Conservation (phyloP, 805 yeast species). For the Clavispora asparagi region DNA sequence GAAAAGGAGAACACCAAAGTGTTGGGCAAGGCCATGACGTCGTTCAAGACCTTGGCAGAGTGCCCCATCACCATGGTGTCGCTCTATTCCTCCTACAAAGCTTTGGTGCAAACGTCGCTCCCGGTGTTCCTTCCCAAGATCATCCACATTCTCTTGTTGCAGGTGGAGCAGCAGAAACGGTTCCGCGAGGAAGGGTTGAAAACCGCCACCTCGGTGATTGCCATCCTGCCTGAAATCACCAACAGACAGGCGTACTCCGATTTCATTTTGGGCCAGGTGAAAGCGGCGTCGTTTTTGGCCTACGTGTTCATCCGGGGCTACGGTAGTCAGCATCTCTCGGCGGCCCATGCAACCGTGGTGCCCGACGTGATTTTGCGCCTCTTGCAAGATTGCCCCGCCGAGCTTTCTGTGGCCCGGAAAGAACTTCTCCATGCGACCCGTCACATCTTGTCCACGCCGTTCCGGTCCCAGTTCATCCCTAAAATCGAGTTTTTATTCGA, state of each 20-base stretch:
- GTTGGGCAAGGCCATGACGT: constrained; percentile 62
- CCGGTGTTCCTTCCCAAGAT: constrained; percentile 79
- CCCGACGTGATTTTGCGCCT: constrained; percentile 85
- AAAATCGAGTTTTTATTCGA: constrained; percentile 82
- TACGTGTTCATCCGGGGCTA: constrained; percentile 85
- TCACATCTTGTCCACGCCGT: constrained; percentile 89
- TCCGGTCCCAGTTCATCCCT: constrained; percentile 74
- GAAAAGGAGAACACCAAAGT: constrained; percentile 44
- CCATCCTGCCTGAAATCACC: constrained; percentile 68
- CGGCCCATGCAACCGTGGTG: constrained; percentile 47
- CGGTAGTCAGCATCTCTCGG: constrained; percentile 53
- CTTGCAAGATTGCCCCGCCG: constrained; percentile 93
- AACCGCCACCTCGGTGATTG: constrained; percentile 55
- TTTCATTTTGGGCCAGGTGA: constrained; percentile 87
- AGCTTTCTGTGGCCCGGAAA: constrained; percentile 83
- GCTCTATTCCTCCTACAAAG: constrained; percentile 80
- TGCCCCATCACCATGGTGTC: constrained; percentile 97
- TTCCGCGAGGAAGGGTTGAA: constrained; percentile 43
- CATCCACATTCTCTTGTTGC: constrained; percentile 64
- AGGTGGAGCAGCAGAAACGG: constrained; percentile 69
- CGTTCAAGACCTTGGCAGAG: constrained; percentile 90
- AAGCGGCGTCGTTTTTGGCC: constrained; percentile 92
- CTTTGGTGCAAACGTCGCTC: constrained; percentile 62
- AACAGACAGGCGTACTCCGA: constrained; percentile 82
- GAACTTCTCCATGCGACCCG: constrained; percentile 91